phyloP scores from a whole-genome alignment of 2,329 filamentous ascomycete genomes.

The Coleophoma crateriformis region DNA sequence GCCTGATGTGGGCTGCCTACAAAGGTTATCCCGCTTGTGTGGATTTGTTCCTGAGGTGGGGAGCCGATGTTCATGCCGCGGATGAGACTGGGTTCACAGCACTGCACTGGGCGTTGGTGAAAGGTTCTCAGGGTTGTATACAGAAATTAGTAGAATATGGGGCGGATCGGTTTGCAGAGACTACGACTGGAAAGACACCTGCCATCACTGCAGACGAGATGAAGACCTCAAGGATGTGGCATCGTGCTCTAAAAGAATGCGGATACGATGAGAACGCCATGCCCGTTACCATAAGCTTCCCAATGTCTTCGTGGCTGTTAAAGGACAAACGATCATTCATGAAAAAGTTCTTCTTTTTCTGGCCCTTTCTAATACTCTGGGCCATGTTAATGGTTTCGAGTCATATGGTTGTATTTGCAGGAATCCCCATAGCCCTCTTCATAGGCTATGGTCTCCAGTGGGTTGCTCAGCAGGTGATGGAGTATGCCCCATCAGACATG shows the following conservation, averaged over 20 bases:
- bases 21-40: slow-evolving; percentile 93
- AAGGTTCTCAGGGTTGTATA: slow-evolving; percentile 83
- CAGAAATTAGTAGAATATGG: slow-evolving; percentile 95
- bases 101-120: slow-evolving; percentile 93
- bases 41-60: slow-evolving; percentile 89
- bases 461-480: slow-evolving; percentile 69
- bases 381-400: slow-evolving; percentile 66
- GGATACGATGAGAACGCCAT: slow-evolving; percentile 79
- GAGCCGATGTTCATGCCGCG: slow-evolving; percentile 82
- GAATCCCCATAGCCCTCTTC: slow-evolving; percentile 65
- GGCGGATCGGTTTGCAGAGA: slow-evolving; percentile 86
- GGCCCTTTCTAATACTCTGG: slow-evolving; percentile 76
- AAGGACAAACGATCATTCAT: slow-evolving; percentile 76
- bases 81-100: slow-evolving; percentile 94
- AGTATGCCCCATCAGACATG: slow-evolving; percentile 83
- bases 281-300: slow-evolving; percentile 63
- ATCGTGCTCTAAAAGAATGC: slow-evolving; percentile 73
- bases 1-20: slow-evolving; percentile 98
- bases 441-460: slow-evolving; percentile 69
- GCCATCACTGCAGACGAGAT: slow-evolving; percentile 82
- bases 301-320: slow-evolving; percentile 64
- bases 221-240: slow-evolving; percentile 79
- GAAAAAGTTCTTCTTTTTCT: slow-evolving; percentile 82
- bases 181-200: slow-evolving; percentile 85
- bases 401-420: slow-evolving; percentile 66